These are phyloP conservation scores for Alternaria tenuissima DNA, from an alignment of 2,329 filamentous ascomycete species.

Conservation along the genomic window DNA sequence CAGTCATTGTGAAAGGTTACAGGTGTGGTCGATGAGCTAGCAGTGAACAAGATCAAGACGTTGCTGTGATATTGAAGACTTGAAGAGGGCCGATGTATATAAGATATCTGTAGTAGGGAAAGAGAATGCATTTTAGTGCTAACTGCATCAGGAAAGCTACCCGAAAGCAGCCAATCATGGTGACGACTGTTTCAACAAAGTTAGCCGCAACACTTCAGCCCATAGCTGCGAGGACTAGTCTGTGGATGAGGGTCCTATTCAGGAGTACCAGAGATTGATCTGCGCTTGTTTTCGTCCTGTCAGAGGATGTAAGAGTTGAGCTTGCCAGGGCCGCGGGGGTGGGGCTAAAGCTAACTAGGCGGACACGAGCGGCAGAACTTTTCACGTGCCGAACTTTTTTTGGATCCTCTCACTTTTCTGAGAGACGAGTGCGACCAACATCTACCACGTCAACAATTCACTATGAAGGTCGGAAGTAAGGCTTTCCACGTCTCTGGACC, in stretches of 20 bases:
- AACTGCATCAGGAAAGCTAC: constrained; percentile 26
- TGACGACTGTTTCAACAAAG: neutral
- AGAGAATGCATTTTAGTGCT: constrained; percentile 8
- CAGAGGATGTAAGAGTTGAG: neutral
- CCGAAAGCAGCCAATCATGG: constrained; percentile 26
- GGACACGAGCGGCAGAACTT: constrained; percentile 12
- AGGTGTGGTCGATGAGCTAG: neutral
- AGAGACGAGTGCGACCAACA: constrained; percentile 18
- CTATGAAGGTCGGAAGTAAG: constrained; percentile 56
- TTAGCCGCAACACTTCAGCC: neutral
- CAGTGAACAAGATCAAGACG: neutral
- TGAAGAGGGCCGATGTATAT: neutral
- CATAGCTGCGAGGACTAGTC: neutral
- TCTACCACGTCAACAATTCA: constrained; percentile 24
- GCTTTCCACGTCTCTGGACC: neutral
- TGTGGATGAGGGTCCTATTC: neutral
- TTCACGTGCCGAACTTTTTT: constrained; percentile 24
- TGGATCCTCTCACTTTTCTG: constrained; percentile 34
- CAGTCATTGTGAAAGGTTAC: constrained; percentile 36
- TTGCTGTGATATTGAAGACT: neutral
- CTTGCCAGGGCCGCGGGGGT: constrained; percentile 12
- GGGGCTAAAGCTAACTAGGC: constrained; percentile 11
- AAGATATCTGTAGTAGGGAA: constrained; percentile 5
- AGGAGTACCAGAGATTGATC: neutral
- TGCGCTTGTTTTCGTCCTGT: neutral